phyloP scores from a whole-genome alignment of 2,329 filamentous ascomycete species.

The Pleurostoma richardsiae region DNA sequence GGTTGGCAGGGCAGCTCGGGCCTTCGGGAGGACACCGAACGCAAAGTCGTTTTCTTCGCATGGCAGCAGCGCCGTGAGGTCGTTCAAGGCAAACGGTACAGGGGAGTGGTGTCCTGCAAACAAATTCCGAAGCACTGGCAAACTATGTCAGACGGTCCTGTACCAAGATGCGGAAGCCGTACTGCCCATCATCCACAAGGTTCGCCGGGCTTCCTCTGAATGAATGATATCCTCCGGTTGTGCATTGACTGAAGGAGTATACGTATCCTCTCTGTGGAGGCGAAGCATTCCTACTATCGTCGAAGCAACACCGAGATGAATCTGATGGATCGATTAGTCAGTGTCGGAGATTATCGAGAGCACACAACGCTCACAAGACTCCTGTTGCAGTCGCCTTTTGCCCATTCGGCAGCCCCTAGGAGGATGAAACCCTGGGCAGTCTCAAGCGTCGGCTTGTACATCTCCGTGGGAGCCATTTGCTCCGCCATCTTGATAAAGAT shows the following conservation, averaged over 20 bases:
- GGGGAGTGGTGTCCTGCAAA: constrained; percentile 23
- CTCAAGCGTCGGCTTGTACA: constrained; percentile 19
- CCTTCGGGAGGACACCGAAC: constrained; percentile 20
- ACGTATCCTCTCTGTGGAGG: constrained; percentile 25
- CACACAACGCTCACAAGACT: constrained; percentile 1
- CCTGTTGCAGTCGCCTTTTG: constrained; percentile 8
- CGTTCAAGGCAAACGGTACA: constrained; percentile 20
- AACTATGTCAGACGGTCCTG: neutral
- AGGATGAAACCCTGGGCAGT: constrained; percentile 21
- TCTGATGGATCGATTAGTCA: constrained; percentile 13
- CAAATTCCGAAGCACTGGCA: constrained; percentile 23
- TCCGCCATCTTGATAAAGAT: constrained; percentile 14
- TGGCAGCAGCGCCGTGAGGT: constrained; percentile 26
- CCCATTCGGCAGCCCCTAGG: constrained; percentile 13
- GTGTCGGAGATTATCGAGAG: constrained; percentile 8
- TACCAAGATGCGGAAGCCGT: neutral
- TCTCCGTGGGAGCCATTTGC: constrained; percentile 13
- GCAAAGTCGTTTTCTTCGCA: constrained; percentile 28
- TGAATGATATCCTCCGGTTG: constrained; percentile 21
- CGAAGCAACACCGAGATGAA: constrained; percentile 27
- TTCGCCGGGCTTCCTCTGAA: constrained; percentile 23
- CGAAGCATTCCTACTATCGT: constrained; percentile 23
- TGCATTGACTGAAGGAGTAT: constrained; percentile 13
- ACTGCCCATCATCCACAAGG: constrained; percentile 25
- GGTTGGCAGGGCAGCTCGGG: constrained; percentile 22